Conservation (phyloP, 768 basidiomycete species). For the Calocybe gangraenosa region DNA sequence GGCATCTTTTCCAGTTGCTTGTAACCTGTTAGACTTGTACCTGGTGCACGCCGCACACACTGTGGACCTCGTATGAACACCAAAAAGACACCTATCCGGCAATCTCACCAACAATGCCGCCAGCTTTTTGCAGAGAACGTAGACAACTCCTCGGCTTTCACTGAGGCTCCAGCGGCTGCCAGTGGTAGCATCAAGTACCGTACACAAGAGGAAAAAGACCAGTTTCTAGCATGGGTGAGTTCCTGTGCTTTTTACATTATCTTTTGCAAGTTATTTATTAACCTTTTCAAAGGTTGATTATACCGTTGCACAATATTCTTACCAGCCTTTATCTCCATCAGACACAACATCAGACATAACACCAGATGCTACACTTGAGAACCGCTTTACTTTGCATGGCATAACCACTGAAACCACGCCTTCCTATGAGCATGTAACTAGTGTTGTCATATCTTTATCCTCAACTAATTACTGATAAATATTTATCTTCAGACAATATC, state of each 20-base stretch:
- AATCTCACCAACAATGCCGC: constrained; percentile 1
- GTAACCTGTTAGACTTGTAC: background rate
- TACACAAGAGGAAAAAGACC: constrained; percentile 1
- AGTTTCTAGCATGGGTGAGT: background rate
- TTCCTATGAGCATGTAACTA: background rate
- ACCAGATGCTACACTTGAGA: too few species aligned
- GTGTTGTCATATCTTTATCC: background rate
- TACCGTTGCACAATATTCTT: background rate
- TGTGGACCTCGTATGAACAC: constrained; percentile 1
- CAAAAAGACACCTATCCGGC: constrained; percentile 1
- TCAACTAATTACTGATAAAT: background rate
- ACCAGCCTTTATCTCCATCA: background rate
- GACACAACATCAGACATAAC: background rate
- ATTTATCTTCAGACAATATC: background rate
- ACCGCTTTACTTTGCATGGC: background rate
- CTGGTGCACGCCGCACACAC: constrained; percentile 3
- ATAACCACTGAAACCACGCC: background rate
- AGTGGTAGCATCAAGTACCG: background rate
- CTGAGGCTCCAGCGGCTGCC: background rate
- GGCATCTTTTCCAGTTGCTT: background rate
- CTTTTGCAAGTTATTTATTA: too few species aligned
- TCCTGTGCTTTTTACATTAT: background rate
- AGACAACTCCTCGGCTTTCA: background rate
- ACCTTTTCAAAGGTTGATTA: too few species aligned
- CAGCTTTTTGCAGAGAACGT: background rate